Percentiles rank a stretch among this genome's conserved stretches.
These are phyloP conservation scores for Dothistroma pini DNA, from an alignment of 2,329 filamentous ascomycete species.

Conservation along the genomic window DNA sequence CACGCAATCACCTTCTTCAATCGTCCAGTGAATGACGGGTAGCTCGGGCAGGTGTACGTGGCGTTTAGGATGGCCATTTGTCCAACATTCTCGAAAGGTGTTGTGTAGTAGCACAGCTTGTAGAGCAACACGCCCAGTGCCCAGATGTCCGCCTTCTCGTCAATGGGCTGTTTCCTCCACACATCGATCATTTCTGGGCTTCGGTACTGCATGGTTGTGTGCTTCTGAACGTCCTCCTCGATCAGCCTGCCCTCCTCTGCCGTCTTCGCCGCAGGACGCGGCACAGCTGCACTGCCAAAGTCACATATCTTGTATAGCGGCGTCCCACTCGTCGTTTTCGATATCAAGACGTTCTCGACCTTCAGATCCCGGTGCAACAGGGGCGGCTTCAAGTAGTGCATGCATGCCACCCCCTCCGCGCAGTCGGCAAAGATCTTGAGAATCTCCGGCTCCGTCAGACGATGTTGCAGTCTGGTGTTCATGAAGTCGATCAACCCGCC, in stretches of 20 bases:
- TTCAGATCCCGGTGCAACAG: conserved; percentile 92
- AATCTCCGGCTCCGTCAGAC: conserved; percentile 95
- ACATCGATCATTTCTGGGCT: conserved; percentile 99
- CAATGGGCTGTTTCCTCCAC: conserved; percentile 91
- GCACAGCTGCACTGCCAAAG: conserved; percentile 87
- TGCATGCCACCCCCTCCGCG: conserved; percentile 92
- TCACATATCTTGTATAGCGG: conserved; percentile 94
- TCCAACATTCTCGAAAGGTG: conserved; percentile 95
- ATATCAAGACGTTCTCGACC: conserved; percentile 96
- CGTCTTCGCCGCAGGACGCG: conserved; percentile 78
- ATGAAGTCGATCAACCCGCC: conserved; percentile 98
- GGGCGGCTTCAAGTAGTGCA: conserved; percentile 97
- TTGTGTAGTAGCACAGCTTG: conserved; percentile 99
- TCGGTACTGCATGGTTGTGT: conserved; percentile 95
- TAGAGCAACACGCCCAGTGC: conserved; percentile 91
- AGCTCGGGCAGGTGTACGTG: conserved; percentile 83
- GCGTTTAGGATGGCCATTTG: conserved; percentile 97
- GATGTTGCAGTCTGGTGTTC: conserved; percentile 96
- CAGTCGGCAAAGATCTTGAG: conserved; percentile 95
- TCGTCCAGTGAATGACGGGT: conserved; percentile 84
- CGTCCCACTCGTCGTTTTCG: conserved; percentile 53
- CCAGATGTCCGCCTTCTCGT: conserved; percentile 99
- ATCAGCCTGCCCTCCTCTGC: conserved; percentile 86
- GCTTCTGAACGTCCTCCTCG: conserved; percentile 94
- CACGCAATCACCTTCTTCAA: conserved; percentile 87